Evolutionary conservation across 2,329 filamentous ascomycete species (phyloP), one percentile per base, ranked within the genome.

Genomic region (Elsinoe australis): DNA sequence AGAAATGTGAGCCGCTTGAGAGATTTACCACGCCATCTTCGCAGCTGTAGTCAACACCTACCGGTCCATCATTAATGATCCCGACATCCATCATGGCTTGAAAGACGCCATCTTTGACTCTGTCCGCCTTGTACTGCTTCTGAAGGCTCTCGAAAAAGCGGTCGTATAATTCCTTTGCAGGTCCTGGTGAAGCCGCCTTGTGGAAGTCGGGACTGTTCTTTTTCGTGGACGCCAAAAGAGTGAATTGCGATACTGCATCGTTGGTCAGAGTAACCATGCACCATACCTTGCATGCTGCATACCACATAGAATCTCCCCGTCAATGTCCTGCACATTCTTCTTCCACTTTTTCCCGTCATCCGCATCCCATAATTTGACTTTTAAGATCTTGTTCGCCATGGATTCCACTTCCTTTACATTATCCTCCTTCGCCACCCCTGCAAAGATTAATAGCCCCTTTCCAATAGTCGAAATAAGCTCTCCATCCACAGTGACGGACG

Each of bases 51-150:
- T 78, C 70, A 57, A 76, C 64, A 78, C 78, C 71, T 76, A 82
- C 79, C 69, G 79, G 79, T 60, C 79, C 79, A 59, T 96, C 90
- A 56, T 96, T 96, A 42, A 95, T 81, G 22, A 95, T 68, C 41
- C 85, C 84, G 51, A 98, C 90, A 61, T 96, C 84, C 92, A 98
- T 98, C 89, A 94, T 95, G 42, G 92, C 92, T 62, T 95, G 90
- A 65, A 98, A 98, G 22, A 90, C 80, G n/a, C 94, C 92, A 63
- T 98, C 83, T 63, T 95, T 88, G 51, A 98, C 89, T 54, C 75
- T 82, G 6, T 87, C 85, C 5, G 76, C 66, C 4, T 71, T 65
- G 64, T 96, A 94, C 2, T 80, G 74, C 47, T 81, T 73, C 57
- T 81, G 76, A 33, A 96, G 80, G 57, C 84, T 85, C 44, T 77